These are phyloP conservation scores for Fagopyrum tataricum DNA, from an alignment of 148 eudicot genomes.

Conservation along the genomic window DNA sequence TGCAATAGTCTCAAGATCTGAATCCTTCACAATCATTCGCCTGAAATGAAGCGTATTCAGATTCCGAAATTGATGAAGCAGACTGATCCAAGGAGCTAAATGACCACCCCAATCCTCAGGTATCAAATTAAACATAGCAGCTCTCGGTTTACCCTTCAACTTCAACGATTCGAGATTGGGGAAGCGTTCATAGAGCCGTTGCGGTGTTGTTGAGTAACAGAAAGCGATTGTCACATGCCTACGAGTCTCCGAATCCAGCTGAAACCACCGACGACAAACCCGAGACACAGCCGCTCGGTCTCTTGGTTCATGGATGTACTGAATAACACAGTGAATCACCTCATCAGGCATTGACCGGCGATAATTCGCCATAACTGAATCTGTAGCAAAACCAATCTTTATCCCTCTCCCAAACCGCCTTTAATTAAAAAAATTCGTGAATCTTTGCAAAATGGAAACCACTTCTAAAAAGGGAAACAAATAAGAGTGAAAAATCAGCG, in stretches of 20 bases:
- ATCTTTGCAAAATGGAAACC: neutral
- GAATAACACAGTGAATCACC: conserved; percentile 52
- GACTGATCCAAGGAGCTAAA: conserved; percentile 59
- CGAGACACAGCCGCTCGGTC: conserved; percentile 60
- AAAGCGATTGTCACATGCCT: conserved; percentile 71
- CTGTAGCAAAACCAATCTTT: neutral
- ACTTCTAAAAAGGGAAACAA: neutral
- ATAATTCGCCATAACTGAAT: conserved; percentile 7
- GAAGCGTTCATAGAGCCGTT: conserved; percentile 45
- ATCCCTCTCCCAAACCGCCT: neutral
- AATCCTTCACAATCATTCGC: conserved; percentile 77
- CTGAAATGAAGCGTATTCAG: conserved; percentile 65
- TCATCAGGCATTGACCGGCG: conserved; percentile 39
- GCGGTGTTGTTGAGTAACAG: conserved; percentile 76
- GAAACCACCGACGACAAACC: conserved; percentile 59
- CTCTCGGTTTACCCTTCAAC: conserved; percentile 89
- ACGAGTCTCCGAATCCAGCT: conserved; percentile 53
- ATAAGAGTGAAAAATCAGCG: neutral
- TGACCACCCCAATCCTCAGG: conserved; percentile 98
- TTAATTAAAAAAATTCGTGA: neutral
- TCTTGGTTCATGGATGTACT: conserved; percentile 48
- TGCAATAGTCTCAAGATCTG: conserved; percentile 59
- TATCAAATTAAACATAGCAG: conserved; percentile 87
- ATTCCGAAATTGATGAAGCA: conserved; percentile 26
- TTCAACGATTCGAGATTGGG: conserved; percentile 61